Conservation (phyloP, 371 early-diverging fungal genomes). For the Zopfochytrium polystomum region DNA sequence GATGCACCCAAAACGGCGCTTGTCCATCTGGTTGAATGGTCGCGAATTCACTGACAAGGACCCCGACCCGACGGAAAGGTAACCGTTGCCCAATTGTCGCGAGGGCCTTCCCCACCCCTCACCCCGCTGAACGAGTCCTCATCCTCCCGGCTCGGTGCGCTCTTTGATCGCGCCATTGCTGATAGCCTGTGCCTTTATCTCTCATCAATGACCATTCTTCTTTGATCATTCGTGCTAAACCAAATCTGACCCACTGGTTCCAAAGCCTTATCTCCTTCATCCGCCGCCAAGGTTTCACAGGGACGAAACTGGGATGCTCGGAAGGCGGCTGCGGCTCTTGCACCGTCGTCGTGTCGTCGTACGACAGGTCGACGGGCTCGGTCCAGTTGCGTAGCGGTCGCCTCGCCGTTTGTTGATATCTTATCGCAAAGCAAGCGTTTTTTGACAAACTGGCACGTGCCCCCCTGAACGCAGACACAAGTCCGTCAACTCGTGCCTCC, state of each 20-base stretch:
- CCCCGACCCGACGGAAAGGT: slow-evolving; percentile 47
- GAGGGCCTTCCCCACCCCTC: neutral
- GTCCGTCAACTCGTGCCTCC: slow-evolving; percentile 71
- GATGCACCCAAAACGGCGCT: neutral
- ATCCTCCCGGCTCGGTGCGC: no score
- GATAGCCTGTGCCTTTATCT: neutral
- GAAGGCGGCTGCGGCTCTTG: slow-evolving; percentile 64
- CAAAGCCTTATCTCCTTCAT: slow-evolving; percentile 62
- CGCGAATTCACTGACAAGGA: slow-evolving; percentile 18
- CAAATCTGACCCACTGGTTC: no score
- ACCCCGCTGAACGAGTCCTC: neutral
- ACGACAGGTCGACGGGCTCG: slow-evolving; percentile 39
- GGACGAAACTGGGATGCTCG: slow-evolving; percentile 78
- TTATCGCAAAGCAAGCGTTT: slow-evolving; percentile 3
- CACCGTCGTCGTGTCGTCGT: slow-evolving; percentile 70
- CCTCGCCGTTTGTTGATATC: neutral
- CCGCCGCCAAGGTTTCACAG: slow-evolving; percentile 65
- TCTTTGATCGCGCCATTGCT: no score
- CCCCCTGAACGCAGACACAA: slow-evolving; percentile 39
- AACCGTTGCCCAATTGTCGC: neutral
- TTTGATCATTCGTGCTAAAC: neutral
- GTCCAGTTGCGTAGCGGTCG: slow-evolving; percentile 17
- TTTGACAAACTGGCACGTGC: no score
- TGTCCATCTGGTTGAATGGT: slow-evolving; percentile 30
- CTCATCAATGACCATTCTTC: neutral